Evolutionary conservation across 495 filamentous ascomycete species (phyloP).

Genomic region (Oidiodendron maius): DNA sequence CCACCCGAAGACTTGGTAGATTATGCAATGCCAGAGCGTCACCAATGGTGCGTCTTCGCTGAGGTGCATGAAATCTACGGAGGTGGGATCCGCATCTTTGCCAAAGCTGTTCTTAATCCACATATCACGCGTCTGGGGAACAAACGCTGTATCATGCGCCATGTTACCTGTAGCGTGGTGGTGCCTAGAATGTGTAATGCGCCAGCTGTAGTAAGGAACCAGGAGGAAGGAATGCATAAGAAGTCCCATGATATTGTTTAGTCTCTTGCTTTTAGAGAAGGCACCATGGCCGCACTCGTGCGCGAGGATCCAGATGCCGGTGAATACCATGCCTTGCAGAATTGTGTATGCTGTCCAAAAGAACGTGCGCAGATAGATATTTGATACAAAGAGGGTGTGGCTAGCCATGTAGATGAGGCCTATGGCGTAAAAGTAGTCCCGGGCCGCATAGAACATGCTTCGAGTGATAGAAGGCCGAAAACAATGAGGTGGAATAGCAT

Average conservation of each 20-base stretch:
- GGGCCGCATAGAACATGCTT: slow-evolving; percentile 52
- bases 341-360: slow-evolving; percentile 55
- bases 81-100: slow-evolving; percentile 3
- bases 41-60: slow-evolving; percentile 51
- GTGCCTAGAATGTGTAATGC: slow-evolving; percentile 66
- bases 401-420: slow-evolving; percentile 44
- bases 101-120: slow-evolving; percentile 24
- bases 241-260: slow-evolving; percentile 64
- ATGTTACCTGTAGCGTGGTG: slow-evolving; percentile 57
- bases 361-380: slow-evolving; percentile 31
- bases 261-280: slow-evolving; percentile 49
- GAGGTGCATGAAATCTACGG: slow-evolving; percentile 16
- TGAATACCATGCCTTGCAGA: slow-evolving; percentile 56
- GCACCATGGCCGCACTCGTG: slow-evolving; percentile 69
- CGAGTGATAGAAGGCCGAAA: slow-evolving; percentile 50
- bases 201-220: slow-evolving; percentile 71
- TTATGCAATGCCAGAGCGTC: slow-evolving; percentile 38
- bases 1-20: slow-evolving; percentile 49
- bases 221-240: slow-evolving; percentile 55
- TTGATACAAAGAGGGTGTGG: slow-evolving; percentile 39
- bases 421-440: slow-evolving; percentile 46
- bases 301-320: slow-evolving; percentile 64
- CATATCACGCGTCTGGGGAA: slow-evolving; percentile 38
- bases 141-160: slow-evolving; percentile 52
- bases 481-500: slow-evolving; percentile 62